Percentiles rank a stretch among this genome's conserved stretches.
These are phyloP conservation scores for Holtermanniella nyarrowii DNA, from an alignment of 768 basidiomycete species.

Conservation along the genomic window DNA sequence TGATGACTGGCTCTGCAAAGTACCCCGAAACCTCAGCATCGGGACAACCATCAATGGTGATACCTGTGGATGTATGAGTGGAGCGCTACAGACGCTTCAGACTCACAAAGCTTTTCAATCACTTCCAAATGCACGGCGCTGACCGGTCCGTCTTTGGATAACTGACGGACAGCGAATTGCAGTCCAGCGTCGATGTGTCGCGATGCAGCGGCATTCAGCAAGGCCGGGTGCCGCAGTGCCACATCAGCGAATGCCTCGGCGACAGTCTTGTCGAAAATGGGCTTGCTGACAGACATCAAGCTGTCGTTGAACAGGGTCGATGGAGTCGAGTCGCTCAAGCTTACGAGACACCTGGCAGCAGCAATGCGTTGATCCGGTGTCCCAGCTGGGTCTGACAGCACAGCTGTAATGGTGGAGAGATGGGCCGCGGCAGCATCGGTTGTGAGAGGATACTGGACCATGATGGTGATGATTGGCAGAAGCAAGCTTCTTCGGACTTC, in stretches of 20 bases:
- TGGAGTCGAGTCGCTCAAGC: not conserved
- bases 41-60: not conserved
- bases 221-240: not conserved
- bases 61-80: not conserved
- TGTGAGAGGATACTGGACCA: not conserved
- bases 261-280: not conserved
- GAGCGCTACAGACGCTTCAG: not conserved
- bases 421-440: no score
- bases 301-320: not conserved
- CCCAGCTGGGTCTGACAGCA: not conserved
- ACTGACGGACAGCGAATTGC: not conserved
- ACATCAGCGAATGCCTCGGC: not conserved
- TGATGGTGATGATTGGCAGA: not conserved
- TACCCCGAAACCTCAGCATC: constrained; percentile 46
- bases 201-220: not conserved
- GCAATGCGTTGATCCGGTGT: not conserved
- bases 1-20: constrained; percentile 61
- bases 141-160: not conserved
- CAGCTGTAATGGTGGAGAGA: not conserved
- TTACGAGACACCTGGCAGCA: not conserved
- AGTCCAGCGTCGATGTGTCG: not conserved
- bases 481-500: not conserved
- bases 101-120: not conserved
- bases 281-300: not conserved
- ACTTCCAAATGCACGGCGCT: not conserved